These are phyloP conservation scores for Sarocladium kiliense DNA, from an alignment of 2,329 filamentous ascomycete genomes.

Conservation along the genomic window DNA sequence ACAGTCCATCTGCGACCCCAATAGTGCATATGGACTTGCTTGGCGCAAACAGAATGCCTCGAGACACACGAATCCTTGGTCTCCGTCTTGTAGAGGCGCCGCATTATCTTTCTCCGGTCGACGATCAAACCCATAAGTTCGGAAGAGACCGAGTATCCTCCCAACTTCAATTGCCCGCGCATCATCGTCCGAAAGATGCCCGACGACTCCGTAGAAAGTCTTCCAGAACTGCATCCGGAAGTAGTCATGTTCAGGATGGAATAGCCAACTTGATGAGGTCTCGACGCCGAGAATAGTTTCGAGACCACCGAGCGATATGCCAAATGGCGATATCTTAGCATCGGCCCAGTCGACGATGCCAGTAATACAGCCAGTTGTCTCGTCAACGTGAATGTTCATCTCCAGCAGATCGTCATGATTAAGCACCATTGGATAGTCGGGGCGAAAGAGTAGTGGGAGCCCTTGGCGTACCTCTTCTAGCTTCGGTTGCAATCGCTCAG, in stretches of 20 bases:
- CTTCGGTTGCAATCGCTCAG: conserved; percentile 11
- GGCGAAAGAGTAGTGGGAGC: conserved; percentile 16
- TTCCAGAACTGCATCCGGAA: conserved; percentile 12
- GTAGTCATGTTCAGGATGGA: conserved; percentile 12
- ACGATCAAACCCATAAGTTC: conserved; percentile 9
- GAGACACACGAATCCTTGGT: conserved; percentile 5
- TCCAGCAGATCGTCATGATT: conserved; percentile 22
- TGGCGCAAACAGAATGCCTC: conserved; percentile 9
- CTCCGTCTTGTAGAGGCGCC: conserved; percentile 1
- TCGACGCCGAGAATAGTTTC: conserved; percentile 16
- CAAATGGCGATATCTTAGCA: conserved; percentile 20
- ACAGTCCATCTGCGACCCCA: background rate
- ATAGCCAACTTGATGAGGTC: conserved; percentile 12
- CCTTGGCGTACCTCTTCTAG: conserved; percentile 12
- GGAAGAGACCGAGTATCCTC: conserved; percentile 13
- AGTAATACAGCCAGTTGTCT: conserved; percentile 18
- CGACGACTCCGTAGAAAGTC: conserved; percentile 8
- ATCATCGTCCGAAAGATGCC: conserved; percentile 10
- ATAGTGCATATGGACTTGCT: background rate
- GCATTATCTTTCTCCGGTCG: background rate
- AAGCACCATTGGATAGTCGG: conserved; percentile 16
- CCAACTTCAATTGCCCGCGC: conserved; percentile 11
- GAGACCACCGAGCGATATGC: conserved; percentile 19
- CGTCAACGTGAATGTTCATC: conserved; percentile 24
- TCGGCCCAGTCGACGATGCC: conserved; percentile 24